Evolutionary conservation across 2,329 filamentous ascomycete species (phyloP).

Genomic region (Fusarium hostae): DNA sequence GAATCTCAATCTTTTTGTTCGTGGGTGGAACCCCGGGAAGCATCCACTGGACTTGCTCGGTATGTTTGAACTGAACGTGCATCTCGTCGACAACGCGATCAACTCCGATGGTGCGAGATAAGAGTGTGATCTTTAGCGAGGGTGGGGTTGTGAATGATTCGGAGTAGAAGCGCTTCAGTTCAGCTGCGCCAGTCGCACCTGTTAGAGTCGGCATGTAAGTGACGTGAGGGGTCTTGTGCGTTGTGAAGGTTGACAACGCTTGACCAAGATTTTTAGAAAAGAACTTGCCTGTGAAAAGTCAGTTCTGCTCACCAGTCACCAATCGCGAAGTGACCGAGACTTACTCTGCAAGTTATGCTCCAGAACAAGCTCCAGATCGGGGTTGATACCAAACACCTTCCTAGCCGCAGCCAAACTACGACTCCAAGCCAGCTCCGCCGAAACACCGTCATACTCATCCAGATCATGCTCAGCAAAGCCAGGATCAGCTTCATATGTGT

Average conservation of each 20-base stretch:
- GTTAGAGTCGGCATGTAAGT: conserved; percentile 74
- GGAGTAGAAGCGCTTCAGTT: conserved; percentile 71
- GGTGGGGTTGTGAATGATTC: conserved; percentile 73
- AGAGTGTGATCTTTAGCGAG: conserved; percentile 68
- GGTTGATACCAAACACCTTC: conserved; percentile 70
- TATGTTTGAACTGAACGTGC: conserved; percentile 68
- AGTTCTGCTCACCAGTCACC: neutral
- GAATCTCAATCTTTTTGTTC: conserved; percentile 60
- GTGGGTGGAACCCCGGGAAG: conserved; percentile 69
- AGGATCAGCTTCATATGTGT: conserved; percentile 60
- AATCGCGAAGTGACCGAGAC: neutral
- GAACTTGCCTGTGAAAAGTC: conserved; percentile 58
- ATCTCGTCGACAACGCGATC: conserved; percentile 75
- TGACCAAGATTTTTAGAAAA: conserved; percentile 65
- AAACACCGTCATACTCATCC: conserved; percentile 73
- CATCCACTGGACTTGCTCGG: conserved; percentile 68
- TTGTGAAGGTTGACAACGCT: conserved; percentile 69
- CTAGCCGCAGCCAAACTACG: conserved; percentile 69
- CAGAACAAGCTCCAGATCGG: conserved; percentile 72
- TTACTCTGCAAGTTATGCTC: conserved; percentile 73
- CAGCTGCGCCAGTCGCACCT: conserved; percentile 70
- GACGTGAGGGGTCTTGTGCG: conserved; percentile 73
- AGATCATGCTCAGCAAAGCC: conserved; percentile 79
- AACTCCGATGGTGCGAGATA: conserved; percentile 72
- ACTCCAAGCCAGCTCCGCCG: conserved; percentile 75